Conservation (phyloP, 176 grass and related monocot genomes). For the Elymus sibiricus region DNA sequence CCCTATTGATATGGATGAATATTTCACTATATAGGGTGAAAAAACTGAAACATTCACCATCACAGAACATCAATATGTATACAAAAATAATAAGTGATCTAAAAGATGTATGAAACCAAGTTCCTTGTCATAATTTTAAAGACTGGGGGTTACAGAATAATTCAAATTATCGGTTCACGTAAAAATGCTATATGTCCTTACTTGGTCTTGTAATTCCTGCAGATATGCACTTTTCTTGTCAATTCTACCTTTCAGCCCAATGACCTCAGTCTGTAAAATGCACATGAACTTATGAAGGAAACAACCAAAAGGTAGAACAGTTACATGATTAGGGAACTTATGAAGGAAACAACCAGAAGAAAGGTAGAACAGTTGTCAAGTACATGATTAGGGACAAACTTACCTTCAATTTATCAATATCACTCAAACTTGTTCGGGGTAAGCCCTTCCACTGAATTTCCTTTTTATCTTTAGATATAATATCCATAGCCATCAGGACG, state of each 20-base stretch:
- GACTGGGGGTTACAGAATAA: background rate
- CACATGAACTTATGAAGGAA: constrained; percentile 3
- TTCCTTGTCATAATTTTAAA: background rate
- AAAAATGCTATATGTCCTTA: constrained; percentile 36
- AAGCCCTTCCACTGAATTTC: constrained; percentile 99
- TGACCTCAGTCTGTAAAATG: constrained; percentile 62
- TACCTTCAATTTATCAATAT: constrained; percentile 94
- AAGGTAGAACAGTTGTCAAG: constrained; percentile 18
- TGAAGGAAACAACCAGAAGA: background rate
- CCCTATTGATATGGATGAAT: background rate
- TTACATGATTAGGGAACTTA: constrained; percentile 12
- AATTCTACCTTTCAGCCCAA: constrained; percentile 63
- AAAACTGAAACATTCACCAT: background rate
- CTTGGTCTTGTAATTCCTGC: constrained; percentile 93
- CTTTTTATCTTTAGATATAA: constrained; percentile 99
- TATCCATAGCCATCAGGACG: constrained; percentile 98
- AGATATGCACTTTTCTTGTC: constrained; percentile 93
- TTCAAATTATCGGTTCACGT: background rate
- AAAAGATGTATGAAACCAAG: background rate
- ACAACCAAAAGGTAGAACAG: constrained; percentile 2
- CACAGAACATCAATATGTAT: background rate
- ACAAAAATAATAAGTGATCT: background rate
- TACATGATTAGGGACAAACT: constrained; percentile 9
- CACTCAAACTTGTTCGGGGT: constrained; percentile 79
- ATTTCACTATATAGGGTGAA: background rate